Conservation (phyloP, 2,329 filamentous ascomycete species). For the Aspergillus felis region DNA sequence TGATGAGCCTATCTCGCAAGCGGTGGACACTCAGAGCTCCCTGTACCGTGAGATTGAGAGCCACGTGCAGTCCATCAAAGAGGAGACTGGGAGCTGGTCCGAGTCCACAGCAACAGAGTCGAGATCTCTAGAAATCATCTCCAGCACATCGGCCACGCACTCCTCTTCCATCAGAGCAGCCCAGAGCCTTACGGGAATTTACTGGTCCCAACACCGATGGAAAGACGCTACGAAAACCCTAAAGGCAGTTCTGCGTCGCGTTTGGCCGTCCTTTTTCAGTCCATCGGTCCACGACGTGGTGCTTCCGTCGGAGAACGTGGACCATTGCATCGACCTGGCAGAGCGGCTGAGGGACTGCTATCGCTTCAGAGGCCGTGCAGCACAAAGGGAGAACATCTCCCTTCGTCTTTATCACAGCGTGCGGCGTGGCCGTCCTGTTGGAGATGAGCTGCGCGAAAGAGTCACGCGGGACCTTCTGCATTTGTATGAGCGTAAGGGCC, state of each 20-base stretch:
- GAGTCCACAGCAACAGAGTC: conserved; percentile 40
- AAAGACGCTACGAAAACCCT: conserved; percentile 46
- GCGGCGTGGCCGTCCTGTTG: conserved; percentile 23
- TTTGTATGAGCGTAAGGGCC: conserved; percentile 27
- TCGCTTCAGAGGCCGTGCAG: conserved; percentile 30
- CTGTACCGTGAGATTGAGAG: conserved; percentile 43
- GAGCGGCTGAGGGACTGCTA: conserved; percentile 47
- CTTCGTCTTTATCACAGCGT: conserved; percentile 34
- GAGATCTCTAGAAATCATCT: conserved; percentile 43
- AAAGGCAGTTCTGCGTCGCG: conserved; percentile 42
- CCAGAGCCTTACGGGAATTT: conserved; percentile 38
- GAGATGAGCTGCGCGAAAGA: conserved; percentile 28
- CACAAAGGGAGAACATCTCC: conserved; percentile 37
- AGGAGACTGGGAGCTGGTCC: conserved; percentile 35
- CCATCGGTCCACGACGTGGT: conserved; percentile 43
- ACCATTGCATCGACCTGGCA: conserved; percentile 47
- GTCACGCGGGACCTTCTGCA: conserved; percentile 26
- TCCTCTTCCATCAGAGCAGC: conserved; percentile 40
- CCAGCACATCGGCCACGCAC: conserved; percentile 40
- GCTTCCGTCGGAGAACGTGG: conserved; percentile 40
- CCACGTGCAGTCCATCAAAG: conserved; percentile 40
- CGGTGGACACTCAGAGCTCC: conserved; percentile 27
- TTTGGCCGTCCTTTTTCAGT: conserved; percentile 47
- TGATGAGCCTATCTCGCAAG: conserved; percentile 36
- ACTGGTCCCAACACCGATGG: conserved; percentile 47